Percentiles rank a stretch among this genome's conserved stretches.
These are phyloP conservation scores for Leucocoprinus leucothites DNA, from an alignment of 768 basidiomycete genomes.

Conservation along the genomic window DNA sequence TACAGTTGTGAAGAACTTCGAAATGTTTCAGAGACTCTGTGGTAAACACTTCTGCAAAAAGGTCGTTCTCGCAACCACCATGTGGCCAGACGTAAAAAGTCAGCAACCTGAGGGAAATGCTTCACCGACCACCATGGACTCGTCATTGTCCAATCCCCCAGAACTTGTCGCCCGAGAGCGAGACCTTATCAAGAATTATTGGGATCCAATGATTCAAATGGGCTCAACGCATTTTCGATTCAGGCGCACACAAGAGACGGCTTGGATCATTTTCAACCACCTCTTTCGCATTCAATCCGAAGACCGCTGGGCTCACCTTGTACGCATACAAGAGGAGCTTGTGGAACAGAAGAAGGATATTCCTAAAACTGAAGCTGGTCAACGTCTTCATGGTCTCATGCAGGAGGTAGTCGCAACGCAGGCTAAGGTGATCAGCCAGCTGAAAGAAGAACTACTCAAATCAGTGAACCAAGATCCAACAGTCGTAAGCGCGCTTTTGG, in stretches of 20 bases:
- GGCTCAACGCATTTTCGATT: background rate
- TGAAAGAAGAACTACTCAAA: background rate
- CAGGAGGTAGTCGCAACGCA: background rate
- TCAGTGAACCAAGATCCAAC: background rate
- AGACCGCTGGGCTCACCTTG: background rate
- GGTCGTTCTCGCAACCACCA: conserved; percentile 10
- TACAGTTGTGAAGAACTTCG: conserved; percentile 1
- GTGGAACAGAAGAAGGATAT: background rate
- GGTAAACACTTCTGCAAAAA: background rate
- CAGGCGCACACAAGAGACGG: background rate
- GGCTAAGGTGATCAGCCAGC: background rate
- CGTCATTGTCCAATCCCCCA: too few relatives aligned
- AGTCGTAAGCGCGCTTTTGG: background rate
- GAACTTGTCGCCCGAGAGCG: background rate
- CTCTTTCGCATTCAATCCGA: background rate
- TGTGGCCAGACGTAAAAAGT: conserved; percentile 8
- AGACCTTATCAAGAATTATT: background rate
- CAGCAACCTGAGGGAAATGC: too few relatives aligned
- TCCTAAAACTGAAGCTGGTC: background rate
- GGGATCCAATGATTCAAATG: background rate
- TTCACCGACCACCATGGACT: too few relatives aligned
- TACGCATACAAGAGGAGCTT: background rate
- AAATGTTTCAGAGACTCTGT: conserved; percentile 19
- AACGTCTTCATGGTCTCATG: background rate
- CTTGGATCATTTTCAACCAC: background rate